A percentile compares a stretch with the other conserved stretches of the same genome.
Conservation (phyloP, 1,284 basidiomycete species). For the Athelia psychrophila region DNA sequence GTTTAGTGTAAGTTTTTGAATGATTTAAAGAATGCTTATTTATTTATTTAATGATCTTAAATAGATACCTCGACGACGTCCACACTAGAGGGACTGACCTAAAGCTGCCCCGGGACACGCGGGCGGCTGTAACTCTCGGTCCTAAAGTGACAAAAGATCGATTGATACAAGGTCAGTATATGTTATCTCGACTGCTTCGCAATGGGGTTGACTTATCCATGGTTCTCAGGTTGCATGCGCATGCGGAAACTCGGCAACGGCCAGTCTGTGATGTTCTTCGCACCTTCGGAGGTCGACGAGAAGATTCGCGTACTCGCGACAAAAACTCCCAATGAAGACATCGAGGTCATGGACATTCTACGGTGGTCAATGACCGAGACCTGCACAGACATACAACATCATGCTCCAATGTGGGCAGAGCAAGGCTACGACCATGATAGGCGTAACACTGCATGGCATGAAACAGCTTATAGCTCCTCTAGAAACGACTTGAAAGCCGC, state of each 20-base stretch:
- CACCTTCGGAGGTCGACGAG: constrained; percentile 24
- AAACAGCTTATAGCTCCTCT: constrained; percentile 1
- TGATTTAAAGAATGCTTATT: too few relatives aligned
- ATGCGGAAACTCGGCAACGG: constrained; percentile 29
- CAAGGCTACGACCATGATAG: constrained; percentile 24
- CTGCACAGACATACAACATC: constrained; percentile 20
- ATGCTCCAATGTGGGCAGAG: constrained; percentile 22
- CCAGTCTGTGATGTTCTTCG: constrained; percentile 30
- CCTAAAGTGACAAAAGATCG: constrained; percentile 39
- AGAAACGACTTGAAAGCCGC: constrained; percentile 1
- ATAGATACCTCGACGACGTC: constrained; percentile 57
- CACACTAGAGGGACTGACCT: constrained; percentile 59
- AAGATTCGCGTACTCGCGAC: constrained; percentile 15
- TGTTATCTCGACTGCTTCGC: background rate
- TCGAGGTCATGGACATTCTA: constrained; percentile 16
- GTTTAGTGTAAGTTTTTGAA: too few relatives aligned
- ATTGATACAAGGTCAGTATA: constrained; percentile 25
- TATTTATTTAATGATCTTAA: too few relatives aligned
- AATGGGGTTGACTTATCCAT: background rate
- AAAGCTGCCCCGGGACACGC: constrained; percentile 38
- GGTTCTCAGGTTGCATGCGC: constrained; percentile 31
- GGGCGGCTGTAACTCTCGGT: constrained; percentile 52
- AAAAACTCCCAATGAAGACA: background rate
- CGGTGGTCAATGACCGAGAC: constrained; percentile 26
- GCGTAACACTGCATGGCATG: constrained; percentile 3